Evolutionary conservation across 2,329 filamentous ascomycete genomes (phyloP).

Genomic region (Thielaviopsis populi): DNA sequence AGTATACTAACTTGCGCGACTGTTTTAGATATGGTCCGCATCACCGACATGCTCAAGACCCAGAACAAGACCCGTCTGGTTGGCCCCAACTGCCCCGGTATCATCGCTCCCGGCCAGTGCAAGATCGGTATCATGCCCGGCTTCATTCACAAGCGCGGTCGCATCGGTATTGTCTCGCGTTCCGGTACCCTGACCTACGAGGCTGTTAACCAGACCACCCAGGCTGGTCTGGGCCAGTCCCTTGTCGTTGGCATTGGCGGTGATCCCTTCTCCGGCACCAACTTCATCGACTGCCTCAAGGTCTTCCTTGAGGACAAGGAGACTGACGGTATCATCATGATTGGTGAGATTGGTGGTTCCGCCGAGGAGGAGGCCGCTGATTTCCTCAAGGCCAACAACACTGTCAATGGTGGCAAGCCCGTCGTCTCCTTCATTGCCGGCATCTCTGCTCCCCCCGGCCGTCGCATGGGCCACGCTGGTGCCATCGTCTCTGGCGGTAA

Average conservation of each 20-base stretch:
- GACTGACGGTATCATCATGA: constrained; percentile 99
- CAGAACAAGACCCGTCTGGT: constrained; percentile 95
- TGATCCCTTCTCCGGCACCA: constrained; percentile 97
- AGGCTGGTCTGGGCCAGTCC: constrained; percentile 90
- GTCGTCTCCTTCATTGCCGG: constrained; percentile 97
- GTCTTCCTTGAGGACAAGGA: constrained; percentile 93
- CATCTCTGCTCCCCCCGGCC: constrained; percentile 89
- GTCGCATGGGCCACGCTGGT: constrained; percentile 97
- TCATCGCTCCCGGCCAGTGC: constrained; percentile 91
- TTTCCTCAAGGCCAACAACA: constrained; percentile 87
- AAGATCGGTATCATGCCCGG: constrained; percentile 99
- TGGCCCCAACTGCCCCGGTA: constrained; percentile 94
- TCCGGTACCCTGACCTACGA: constrained; percentile 98
- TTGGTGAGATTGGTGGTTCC: constrained; percentile 94
- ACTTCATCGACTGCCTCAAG: constrained; percentile 98
- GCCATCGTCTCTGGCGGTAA: constrained; percentile 96
- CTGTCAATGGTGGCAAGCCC: constrained; percentile 69
- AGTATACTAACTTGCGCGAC: not conserved
- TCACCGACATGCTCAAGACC: constrained; percentile 93
- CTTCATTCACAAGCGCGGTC: constrained; percentile 99
- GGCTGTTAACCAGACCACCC: constrained; percentile 98
- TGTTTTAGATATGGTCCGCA: constrained; percentile 82
- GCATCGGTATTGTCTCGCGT: constrained; percentile 95
- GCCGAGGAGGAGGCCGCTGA: constrained; percentile 97
- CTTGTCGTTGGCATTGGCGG: constrained; percentile 96